A percentile compares a stretch with the other conserved stretches of the same genome.
Conservation (phyloP, 148 eudicot species). For the Limonium bicolor region DNA sequence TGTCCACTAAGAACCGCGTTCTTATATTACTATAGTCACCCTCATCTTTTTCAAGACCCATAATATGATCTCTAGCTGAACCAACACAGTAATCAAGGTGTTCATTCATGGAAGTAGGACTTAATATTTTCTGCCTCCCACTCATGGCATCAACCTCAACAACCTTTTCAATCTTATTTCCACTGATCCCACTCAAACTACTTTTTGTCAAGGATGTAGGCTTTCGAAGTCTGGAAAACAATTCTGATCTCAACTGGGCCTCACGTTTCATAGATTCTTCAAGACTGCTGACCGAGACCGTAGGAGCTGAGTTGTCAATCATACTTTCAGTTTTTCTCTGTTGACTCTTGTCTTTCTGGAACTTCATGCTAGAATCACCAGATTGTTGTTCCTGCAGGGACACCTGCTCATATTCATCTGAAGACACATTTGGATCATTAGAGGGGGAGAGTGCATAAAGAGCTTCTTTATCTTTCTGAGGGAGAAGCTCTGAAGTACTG, state of each 20-base stretch:
- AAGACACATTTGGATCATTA: constrained; percentile 20
- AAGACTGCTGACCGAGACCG: constrained; percentile 14
- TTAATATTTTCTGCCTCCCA: constrained; percentile 8
- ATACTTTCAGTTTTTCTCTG: constrained; percentile 11
- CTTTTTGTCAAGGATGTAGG: constrained; percentile 13
- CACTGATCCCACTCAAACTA: constrained; percentile 13
- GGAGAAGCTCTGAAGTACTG: constrained; percentile 28
- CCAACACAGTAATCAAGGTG: background rate
- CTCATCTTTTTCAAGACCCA: constrained; percentile 2
- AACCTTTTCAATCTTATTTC: constrained; percentile 11
- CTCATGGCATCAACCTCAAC: constrained; percentile 16
- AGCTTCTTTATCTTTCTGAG: constrained; percentile 14
- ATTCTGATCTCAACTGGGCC: constrained; percentile 54
- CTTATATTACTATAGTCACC: constrained; percentile 13
- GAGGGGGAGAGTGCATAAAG: constrained; percentile 25
- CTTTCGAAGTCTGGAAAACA: constrained; percentile 38
- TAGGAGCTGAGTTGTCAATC: constrained; percentile 10
- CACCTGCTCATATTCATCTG: constrained; percentile 31
- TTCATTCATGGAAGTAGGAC: too few species aligned
- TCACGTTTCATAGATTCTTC: constrained; percentile 52
- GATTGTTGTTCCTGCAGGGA: constrained; percentile 18
- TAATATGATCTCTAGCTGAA: constrained; percentile 8
- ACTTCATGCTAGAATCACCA: constrained; percentile 8
- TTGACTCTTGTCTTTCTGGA: constrained; percentile 11
- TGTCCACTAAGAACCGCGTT: constrained; percentile 7